Evolutionary conservation across 345 rosid genomes (phyloP).

Genomic region (Aquilaria malaccensis): DNA sequence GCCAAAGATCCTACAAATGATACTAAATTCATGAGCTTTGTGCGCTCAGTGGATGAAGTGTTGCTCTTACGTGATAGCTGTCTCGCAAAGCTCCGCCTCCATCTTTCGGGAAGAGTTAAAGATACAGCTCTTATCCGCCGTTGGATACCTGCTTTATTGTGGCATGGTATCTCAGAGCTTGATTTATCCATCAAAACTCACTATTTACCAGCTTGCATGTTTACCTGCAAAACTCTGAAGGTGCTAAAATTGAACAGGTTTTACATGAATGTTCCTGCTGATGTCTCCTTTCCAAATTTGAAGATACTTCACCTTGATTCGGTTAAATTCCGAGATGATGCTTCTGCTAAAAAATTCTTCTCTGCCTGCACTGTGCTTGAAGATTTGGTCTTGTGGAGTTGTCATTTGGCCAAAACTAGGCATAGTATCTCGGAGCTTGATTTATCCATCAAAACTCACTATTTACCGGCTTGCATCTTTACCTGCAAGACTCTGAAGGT

Average conservation of each 20-base stretch:
- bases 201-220: conserved; percentile 7
- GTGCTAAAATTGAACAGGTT: neutral
- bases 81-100: conserved; percentile 3
- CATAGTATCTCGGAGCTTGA: no score
- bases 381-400: no score
- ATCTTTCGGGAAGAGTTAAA: neutral
- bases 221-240: conserved; percentile 6
- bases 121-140: neutral
- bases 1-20: neutral
- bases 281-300: conserved; percentile 10
- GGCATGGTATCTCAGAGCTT: conserved; percentile 2
- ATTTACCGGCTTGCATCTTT: conserved; percentile 2
- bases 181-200: no score
- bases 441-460: no score
- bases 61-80: neutral
- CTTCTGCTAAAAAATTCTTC: neutral
- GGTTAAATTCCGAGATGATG: neutral
- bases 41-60: conserved; percentile 1
- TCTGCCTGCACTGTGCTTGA: neutral
- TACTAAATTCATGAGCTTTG: conserved; percentile 4
- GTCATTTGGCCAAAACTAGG: no score
- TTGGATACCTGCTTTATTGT: conserved; percentile 8
- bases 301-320: conserved; percentile 1
- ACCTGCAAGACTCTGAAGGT: conserved; percentile 1
- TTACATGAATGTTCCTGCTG: neutral